Base-by-base conservation (phyloP, 1,139 yeast genomes). In the Debaryomycetaceae sp. region DNA sequence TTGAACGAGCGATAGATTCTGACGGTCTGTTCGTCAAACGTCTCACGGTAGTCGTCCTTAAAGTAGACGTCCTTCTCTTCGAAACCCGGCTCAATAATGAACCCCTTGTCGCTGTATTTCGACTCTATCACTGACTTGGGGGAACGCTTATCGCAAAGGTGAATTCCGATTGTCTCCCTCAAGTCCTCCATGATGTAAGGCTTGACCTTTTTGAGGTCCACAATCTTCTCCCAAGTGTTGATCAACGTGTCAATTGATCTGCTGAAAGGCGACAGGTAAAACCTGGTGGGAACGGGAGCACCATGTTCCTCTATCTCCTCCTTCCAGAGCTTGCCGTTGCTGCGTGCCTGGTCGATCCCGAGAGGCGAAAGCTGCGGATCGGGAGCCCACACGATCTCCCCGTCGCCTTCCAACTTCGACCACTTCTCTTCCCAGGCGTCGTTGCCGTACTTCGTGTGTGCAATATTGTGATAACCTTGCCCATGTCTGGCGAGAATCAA, bases 401-500 rank as follows among this genome's bases (percentile, higher is more conserved):
- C 78, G 50, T 74, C 77, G 0, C 77, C 76, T 42, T 62, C 64
- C 40, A 69, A 50, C 43, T 65, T 69, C 40, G 72, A 67, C 76
- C 77, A 74, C 49, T 72, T 53, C 24, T 62, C 64, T 47, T 73
- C 69, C 79, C 79, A 74, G 3, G 56, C 70, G 35, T 66, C 58
- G 42, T 73, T 66, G 3, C 78, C 78, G 46, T 73, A 73, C 46
- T 63, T 60, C 14, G 62, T 44, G 49, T 72, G 75, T 38, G 76
- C 78, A 48, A 72, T 52, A 52, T 74, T 74, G 53, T 74, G 79
- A 54, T 50, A 72, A 4, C 78, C 78, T 51, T 73, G 76, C 4
- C 78, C 78, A 45, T 74, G 79, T 48, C 79, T 66, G 14, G 76
- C 75, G 37, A 73, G 59, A 48, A 69, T 66, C 40, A 73, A 57